phyloP scores from a whole-genome alignment of 306 rosid species.

The Elaeagnus macrophylla region DNA sequence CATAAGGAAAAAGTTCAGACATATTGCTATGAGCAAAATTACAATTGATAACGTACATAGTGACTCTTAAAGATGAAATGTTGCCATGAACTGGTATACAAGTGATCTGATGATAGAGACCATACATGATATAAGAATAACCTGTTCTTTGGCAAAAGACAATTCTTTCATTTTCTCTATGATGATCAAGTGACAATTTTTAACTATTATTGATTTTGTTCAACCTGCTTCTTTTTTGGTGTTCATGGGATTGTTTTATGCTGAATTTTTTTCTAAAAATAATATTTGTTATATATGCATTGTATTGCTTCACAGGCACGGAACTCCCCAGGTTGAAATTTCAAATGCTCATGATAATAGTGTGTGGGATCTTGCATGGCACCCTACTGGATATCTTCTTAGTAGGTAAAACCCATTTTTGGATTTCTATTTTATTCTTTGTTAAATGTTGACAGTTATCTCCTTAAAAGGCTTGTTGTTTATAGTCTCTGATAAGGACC shows the following conservation, averaged over 20 bases:
- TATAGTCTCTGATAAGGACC: not conserved
- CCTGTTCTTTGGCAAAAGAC: too few species aligned
- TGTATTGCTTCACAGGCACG: conserved; percentile 59
- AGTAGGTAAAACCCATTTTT: conserved; percentile 58
- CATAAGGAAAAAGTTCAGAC: too few species aligned
- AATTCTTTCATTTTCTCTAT: too few species aligned
- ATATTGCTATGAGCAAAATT: too few species aligned
- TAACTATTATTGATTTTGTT: too few species aligned
- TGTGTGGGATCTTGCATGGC: conserved; percentile 99
- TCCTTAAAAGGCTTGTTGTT: not conserved
- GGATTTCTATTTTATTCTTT: not conserved
- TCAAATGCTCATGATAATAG: conserved; percentile 77
- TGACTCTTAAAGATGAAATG: too few species aligned
- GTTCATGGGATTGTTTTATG: not conserved
- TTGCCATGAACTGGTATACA: too few species aligned
- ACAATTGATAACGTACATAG: too few species aligned
- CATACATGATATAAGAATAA: too few species aligned
- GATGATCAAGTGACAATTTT: too few species aligned
- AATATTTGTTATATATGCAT: not conserved
- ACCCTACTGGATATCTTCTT: conserved; percentile 96
- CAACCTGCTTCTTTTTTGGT: too few species aligned
- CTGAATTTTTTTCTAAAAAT: conserved; percentile 10
- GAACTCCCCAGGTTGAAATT: conserved; percentile 89
- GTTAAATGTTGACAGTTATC: not conserved
- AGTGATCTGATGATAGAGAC: too few species aligned